phyloP scores from a whole-genome alignment of 1,139 yeast species.

The Sugiyamaella paludigena region DNA sequence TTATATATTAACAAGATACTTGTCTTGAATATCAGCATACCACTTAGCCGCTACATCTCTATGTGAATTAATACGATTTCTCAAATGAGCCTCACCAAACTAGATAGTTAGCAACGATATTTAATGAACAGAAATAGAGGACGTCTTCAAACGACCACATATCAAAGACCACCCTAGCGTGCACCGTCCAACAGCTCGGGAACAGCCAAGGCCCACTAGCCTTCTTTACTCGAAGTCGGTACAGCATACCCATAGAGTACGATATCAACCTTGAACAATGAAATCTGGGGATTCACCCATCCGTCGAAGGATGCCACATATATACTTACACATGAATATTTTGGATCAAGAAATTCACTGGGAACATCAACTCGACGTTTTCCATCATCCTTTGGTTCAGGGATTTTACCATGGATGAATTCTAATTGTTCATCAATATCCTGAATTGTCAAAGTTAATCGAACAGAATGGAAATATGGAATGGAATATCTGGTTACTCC shows the following conservation, averaged over 20 bases:
- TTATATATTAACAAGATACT: slow-evolving; percentile 18
- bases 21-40: slow-evolving; percentile 52
- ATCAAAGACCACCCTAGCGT: too few species aligned
- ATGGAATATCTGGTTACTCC: slow-evolving; percentile 43
- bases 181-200: too few species aligned
- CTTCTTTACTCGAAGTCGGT: too few species aligned
- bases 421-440: slow-evolving; percentile 32
- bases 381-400: slow-evolving; percentile 31
- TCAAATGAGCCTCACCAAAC: slow-evolving; percentile 58
- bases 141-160: too few species aligned
- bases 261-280: too few species aligned
- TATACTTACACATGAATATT: slow-evolving; percentile 29
- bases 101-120: slow-evolving; percentile 17
- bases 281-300: slow-evolving; percentile 4
- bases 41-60: slow-evolving; percentile 63
- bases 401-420: slow-evolving; percentile 31
- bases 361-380: slow-evolving; percentile 37
- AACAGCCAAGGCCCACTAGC: too few species aligned
- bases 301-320: background rate
- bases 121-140: too few species aligned
- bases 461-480: slow-evolving; percentile 40
- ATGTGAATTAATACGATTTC: slow-evolving; percentile 63
- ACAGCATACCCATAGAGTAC: too few species aligned
- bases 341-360: slow-evolving; percentile 36
- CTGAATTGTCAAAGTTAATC: slow-evolving; percentile 33